Evolutionary conservation across 495 filamentous ascomycete genomes (phyloP).

Genomic region (Talaromyces stipitatus): DNA sequence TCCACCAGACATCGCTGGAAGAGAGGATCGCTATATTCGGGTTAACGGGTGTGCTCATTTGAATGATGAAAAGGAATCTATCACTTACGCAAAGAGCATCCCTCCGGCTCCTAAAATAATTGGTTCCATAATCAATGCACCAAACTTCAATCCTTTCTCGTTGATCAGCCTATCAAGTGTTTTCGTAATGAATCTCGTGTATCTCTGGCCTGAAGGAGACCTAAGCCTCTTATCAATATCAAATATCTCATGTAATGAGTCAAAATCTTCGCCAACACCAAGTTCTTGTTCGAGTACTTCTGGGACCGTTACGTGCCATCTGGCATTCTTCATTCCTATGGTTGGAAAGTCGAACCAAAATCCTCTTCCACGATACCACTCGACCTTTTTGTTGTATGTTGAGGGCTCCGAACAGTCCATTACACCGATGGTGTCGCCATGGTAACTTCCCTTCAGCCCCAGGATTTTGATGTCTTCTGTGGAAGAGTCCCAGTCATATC

Average conservation of each 20-base stretch:
- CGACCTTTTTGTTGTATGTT: conserved; percentile 64
- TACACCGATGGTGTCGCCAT: conserved; percentile 74
- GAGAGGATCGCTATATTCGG: conserved; percentile 55
- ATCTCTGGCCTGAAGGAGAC: conserved; percentile 33
- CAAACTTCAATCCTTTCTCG: conserved; percentile 55
- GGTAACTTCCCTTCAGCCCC: conserved; percentile 68
- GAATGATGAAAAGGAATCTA: not conserved
- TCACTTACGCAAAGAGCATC: conserved; percentile 63
- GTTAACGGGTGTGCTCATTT: conserved; percentile 6
- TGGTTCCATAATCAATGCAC: conserved; percentile 67
- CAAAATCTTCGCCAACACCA: conserved; percentile 38
- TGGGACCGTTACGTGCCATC: conserved; percentile 55
- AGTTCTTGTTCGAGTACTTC: conserved; percentile 35
- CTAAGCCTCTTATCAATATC: conserved; percentile 43
- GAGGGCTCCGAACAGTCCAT: conserved; percentile 74
- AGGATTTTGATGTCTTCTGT: conserved; percentile 53
- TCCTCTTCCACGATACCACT: conserved; percentile 69
- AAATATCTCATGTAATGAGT: conserved; percentile 50
- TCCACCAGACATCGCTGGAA: conserved; percentile 63
- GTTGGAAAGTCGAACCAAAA: conserved; percentile 70
- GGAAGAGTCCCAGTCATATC: conserved; percentile 55
- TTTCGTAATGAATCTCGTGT: conserved; percentile 49
- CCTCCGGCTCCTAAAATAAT: conserved; percentile 69
- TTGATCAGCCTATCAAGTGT: conserved; percentile 42
- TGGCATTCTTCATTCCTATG: conserved; percentile 53